Conservation (phyloP, 768 basidiomycete genomes). For the Leccinum uliginosum region DNA sequence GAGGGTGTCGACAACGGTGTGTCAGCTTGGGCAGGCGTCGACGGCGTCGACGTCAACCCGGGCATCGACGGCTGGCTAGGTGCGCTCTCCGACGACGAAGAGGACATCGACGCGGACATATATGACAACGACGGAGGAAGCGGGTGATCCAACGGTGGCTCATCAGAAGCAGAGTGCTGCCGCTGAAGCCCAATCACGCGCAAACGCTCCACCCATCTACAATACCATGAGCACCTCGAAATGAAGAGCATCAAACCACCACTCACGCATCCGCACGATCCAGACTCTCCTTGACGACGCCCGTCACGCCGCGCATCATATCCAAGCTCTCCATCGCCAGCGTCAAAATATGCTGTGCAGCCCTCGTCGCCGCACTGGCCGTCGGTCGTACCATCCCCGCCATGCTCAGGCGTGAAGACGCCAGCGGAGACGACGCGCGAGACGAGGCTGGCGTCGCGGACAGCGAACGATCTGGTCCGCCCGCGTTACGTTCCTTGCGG, state of each 20-base stretch:
- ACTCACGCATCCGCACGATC: constrained; percentile 83
- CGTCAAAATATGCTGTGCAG: constrained; percentile 76
- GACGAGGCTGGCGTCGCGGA: constrained; percentile 32
- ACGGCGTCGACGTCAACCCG: constrained; percentile 28
- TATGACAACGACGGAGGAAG: background rate
- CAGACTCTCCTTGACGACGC: constrained; percentile 81
- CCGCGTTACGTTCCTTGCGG: constrained; percentile 38
- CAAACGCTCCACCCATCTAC: constrained; percentile 80
- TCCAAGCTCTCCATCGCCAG: constrained; percentile 90
- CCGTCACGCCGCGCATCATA: constrained; percentile 87
- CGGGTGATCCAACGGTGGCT: constrained; percentile 7
- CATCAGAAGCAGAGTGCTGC: constrained; percentile 28
- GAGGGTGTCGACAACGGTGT: constrained; percentile 29
- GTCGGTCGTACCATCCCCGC: constrained; percentile 28
- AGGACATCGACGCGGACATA: background rate
- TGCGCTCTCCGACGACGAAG: background rate
- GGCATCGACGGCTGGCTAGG: constrained; percentile 21
- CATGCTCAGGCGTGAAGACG: constrained; percentile 23
- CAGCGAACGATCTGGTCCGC: constrained; percentile 29
- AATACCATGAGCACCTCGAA: constrained; percentile 2
- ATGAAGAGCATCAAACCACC: background rate
- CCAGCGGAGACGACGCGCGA: constrained; percentile 31
- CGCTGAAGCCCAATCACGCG: constrained; percentile 75
- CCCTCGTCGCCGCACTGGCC: constrained; percentile 58
- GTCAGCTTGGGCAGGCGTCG: constrained; percentile 25